These are phyloP conservation scores for Aspergillus asperescens DNA, from an alignment of 495 filamentous ascomycete species.

Conservation along the genomic window DNA sequence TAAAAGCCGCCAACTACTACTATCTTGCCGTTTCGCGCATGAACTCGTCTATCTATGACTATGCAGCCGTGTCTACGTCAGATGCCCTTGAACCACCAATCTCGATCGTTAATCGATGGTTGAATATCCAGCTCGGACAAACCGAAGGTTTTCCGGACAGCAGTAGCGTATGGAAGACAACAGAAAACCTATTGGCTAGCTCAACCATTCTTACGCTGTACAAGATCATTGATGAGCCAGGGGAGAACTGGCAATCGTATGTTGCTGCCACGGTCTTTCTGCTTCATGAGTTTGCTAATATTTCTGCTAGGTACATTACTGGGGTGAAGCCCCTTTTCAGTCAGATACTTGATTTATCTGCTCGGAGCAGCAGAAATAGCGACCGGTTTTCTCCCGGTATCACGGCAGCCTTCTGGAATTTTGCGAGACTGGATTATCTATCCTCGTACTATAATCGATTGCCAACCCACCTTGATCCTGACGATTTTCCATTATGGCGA, in stretches of 20 bases:
- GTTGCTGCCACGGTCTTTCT: conserved; percentile 1
- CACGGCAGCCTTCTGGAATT: conserved; percentile 38
- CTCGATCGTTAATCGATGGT: conserved; percentile 27
- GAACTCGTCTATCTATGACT: conserved; percentile 28
- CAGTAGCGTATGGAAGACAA: conserved; percentile 17
- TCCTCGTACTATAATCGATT: conserved; percentile 35
- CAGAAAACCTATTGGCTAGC: conserved; percentile 32
- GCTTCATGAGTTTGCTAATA: conserved; percentile 1
- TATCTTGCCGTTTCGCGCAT: conserved; percentile 33
- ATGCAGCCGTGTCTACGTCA: conserved; percentile 31
- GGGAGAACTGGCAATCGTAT: conserved; percentile 37
- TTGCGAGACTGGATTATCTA: conserved; percentile 38
- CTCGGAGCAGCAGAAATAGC: not conserved
- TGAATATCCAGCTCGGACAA: conserved; percentile 12
- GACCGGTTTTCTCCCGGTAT: conserved; percentile 28
- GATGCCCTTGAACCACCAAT: conserved; percentile 35
- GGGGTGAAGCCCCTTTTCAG: conserved; percentile 31
- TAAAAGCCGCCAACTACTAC: conserved; percentile 42
- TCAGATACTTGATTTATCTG: conserved; percentile 18
- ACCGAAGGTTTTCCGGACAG: not conserved
- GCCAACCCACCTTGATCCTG: conserved; percentile 30
- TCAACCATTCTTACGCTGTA: conserved; percentile 30
- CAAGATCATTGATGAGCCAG: conserved; percentile 31
- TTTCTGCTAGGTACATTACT: conserved; percentile 26
- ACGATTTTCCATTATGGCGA: conserved; percentile 31